Base-by-base conservation (phyloP, 2,329 filamentous ascomycete species). In the Tothia fuscella region DNA sequence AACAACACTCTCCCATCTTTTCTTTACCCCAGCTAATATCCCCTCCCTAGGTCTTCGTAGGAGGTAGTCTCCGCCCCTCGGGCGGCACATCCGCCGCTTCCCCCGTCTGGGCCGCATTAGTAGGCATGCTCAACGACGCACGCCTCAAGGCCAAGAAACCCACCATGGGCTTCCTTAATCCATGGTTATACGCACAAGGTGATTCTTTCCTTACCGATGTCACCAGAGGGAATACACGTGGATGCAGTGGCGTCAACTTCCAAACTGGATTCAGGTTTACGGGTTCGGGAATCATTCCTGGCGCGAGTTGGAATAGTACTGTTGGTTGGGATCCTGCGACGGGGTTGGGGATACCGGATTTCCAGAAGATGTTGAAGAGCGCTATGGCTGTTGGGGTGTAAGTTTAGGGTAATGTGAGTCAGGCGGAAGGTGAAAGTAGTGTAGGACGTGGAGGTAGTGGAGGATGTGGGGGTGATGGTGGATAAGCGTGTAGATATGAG, bases 41-140 rank as follows among this genome's bases (percentile, higher is more conserved):
- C 3, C 3, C 7, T 12, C n/a, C 25, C 10, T 36, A 34, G 22
- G 30, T 46, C 44, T 19, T 25, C 42, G 22, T 14, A 19, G 13
- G 30, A 13, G 30, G 31, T 12, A 17, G 22, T 12, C 2, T 40
- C 13, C 5, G 6, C 13, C 20, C 2, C 17, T 13, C 12, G n/a
- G 44, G 44, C 19, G 45, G 45, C 17, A 47, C 45, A n/a, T 31
- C 22, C 10, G 45, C 45, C 20, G 39, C 44, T 10, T 37, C 45
- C 6, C 78, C 78, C 0, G 60, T 70, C 1, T 70, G 72, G 31
- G 70, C 71, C 1, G 68, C 62, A 2, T 57, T 78, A 16, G 55
- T 79, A 20, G 64, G 67, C 1, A 62, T 79, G 10, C 55, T 79
- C 39, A 78, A 79, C 49, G 73, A 77, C 48, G 70, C 67, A 1